These are phyloP conservation scores for Boletus rufocinnamomeus DNA, from an alignment of 768 basidiomycete species.

Conservation along the genomic window DNA sequence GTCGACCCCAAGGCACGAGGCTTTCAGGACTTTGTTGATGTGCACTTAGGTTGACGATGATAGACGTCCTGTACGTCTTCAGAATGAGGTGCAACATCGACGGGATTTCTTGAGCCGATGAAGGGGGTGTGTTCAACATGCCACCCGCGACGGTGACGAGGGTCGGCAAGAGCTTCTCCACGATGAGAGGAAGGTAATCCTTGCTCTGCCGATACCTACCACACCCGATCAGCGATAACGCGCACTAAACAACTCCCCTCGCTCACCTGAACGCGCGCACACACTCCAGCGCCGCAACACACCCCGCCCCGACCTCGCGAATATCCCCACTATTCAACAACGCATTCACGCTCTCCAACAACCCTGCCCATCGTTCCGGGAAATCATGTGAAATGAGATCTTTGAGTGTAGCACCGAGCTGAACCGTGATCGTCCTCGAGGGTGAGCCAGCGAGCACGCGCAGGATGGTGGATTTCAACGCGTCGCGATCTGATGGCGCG, in stretches of 20 bases:
- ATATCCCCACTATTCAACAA: slow-evolving; percentile 66
- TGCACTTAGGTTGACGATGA: slow-evolving; percentile 66
- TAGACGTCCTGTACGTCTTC: slow-evolving; percentile 83
- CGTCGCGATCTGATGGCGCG: slow-evolving; percentile 65
- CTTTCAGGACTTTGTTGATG: slow-evolving; percentile 78
- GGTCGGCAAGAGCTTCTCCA: slow-evolving; percentile 67
- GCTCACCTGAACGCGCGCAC: slow-evolving; percentile 55
- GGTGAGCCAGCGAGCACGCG: slow-evolving; percentile 69
- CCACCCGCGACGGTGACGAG: slow-evolving; percentile 73
- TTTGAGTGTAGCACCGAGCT: slow-evolving; percentile 74
- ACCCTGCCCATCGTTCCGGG: slow-evolving; percentile 70
- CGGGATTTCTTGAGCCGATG: slow-evolving; percentile 68
- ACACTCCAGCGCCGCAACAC: slow-evolving; percentile 75
- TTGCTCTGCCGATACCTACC: slow-evolving; percentile 67
- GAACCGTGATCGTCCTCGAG: slow-evolving; percentile 67
- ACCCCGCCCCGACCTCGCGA: slow-evolving; percentile 77
- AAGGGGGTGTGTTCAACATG: slow-evolving; percentile 65
- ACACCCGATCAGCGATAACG: slow-evolving; percentile 40
- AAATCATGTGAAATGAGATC: slow-evolving; percentile 76
- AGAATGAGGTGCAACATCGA: slow-evolving; percentile 84
- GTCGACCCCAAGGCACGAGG: slow-evolving; percentile 84
- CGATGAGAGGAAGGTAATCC: slow-evolving; percentile 59
- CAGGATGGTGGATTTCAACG: slow-evolving; percentile 68
- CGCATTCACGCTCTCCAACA: slow-evolving; percentile 66
- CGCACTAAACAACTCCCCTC: not conserved